Conservation (phyloP, 495 filamentous ascomycete genomes). For the Talaromyces nanjingensis region DNA sequence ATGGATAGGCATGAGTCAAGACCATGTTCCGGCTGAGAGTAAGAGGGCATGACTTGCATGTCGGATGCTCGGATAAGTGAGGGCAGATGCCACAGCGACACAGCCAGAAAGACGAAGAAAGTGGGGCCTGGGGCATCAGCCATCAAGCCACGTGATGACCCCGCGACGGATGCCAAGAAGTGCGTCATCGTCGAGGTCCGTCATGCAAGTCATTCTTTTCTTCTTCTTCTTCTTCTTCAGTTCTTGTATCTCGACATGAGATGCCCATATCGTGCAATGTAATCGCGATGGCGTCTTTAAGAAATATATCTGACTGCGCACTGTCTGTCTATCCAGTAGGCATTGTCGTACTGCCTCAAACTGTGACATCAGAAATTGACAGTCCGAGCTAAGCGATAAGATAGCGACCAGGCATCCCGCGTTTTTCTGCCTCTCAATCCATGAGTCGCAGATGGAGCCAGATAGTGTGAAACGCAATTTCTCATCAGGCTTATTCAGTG, state of each 20-base stretch:
- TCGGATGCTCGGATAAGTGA: background rate
- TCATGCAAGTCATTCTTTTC: background rate
- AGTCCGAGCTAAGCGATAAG: background rate
- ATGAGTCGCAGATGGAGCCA: background rate
- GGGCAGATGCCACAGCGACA: no score
- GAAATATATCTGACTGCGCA: no score
- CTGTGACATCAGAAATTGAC: background rate
- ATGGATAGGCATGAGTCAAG: background rate
- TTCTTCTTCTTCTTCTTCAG: background rate
- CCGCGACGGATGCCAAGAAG: background rate
- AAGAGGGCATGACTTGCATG: background rate
- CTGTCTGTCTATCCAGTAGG: background rate
- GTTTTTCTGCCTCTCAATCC: background rate
- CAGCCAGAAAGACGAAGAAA: background rate
- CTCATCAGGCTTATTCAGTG: background rate
- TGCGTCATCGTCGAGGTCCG: background rate
- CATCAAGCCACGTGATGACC: background rate
- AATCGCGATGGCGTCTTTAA: background rate
- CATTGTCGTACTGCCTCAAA: background rate
- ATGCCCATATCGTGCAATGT: background rate
- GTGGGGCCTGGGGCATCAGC: background rate
- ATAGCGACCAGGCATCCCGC: background rate
- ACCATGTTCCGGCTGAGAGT: background rate
- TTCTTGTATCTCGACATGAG: background rate
- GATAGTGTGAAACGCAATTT: background rate